phyloP scores from a whole-genome alignment of 306 rosid species.

The Acacia confusa region DNA sequence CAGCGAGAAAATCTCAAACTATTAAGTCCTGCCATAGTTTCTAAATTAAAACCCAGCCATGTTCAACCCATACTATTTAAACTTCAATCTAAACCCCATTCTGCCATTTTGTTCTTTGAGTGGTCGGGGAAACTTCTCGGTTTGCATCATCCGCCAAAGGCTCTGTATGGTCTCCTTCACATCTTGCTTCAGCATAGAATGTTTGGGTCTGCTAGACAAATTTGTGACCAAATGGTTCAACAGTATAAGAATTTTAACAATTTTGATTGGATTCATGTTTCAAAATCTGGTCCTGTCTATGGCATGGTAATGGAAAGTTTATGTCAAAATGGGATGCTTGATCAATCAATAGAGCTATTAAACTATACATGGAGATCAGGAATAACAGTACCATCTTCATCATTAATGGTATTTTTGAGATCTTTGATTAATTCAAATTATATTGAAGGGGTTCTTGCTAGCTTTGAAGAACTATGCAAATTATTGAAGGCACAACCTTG shows the following conservation, averaged over 20 bases:
- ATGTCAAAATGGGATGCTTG: slow-evolving; percentile 30
- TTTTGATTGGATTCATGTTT: not conserved
- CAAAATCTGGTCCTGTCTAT: slow-evolving; percentile 2
- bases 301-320: slow-evolving; percentile 29
- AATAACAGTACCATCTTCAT: not conserved
- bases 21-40: not conserved
- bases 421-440: slow-evolving; percentile 25
- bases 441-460: slow-evolving; percentile 19
- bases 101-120: slow-evolving; percentile 29
- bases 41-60: slow-evolving; percentile 22
- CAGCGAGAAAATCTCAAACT: not conserved
- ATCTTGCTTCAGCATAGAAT: slow-evolving; percentile 27
- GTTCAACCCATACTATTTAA: slow-evolving; percentile 20
- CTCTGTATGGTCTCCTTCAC: slow-evolving; percentile 16
- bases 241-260: slow-evolving; percentile 12
- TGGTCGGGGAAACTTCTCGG: slow-evolving; percentile 34
- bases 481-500: slow-evolving; percentile 5
- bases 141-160: slow-evolving; percentile 16
- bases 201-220: slow-evolving; percentile 25
- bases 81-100: slow-evolving; percentile 22
- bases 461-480: slow-evolving; percentile 13
- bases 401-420: slow-evolving; percentile 12
- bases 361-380: slow-evolving; percentile 6
- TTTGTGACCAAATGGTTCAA: slow-evolving; percentile 19
- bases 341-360: slow-evolving; percentile 26